Conservation (phyloP, 23 red algal species). For the Gracilaria caudata region DNA sequence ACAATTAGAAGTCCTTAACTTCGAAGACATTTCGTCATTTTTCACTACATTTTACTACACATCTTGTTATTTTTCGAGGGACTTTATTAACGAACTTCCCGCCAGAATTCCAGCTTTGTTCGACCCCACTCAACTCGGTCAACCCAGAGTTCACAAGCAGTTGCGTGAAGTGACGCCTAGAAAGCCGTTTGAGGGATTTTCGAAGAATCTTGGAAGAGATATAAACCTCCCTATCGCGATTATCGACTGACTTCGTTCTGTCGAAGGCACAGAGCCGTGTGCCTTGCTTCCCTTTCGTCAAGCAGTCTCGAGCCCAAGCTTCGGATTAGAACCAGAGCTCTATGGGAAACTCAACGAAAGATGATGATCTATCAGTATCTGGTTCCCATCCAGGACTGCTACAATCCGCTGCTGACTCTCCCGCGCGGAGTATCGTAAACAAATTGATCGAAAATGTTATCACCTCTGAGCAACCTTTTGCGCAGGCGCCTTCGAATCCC, state of each 20-base stretch:
- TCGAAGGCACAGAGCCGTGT: background rate
- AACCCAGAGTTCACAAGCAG: background rate
- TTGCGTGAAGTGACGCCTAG: background rate
- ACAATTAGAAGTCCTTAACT: background rate
- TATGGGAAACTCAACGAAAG: conserved; percentile 21
- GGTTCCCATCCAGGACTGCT: background rate
- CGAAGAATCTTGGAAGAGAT: background rate
- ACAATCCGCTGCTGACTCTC: background rate
- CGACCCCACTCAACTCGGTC: too few species aligned
- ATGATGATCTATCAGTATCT: background rate
- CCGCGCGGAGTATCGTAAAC: conserved; percentile 29
- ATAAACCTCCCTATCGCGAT: background rate
- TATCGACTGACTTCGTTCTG: background rate
- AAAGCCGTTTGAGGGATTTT: background rate
- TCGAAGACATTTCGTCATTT: conserved; percentile 2
- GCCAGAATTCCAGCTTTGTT: too few species aligned
- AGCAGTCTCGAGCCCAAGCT: background rate
- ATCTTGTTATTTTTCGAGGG: background rate
- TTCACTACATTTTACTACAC: background rate
- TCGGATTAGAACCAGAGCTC: background rate
- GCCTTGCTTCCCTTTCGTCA: background rate
- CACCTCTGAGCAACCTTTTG: background rate
- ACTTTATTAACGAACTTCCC: background rate
- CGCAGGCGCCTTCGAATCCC: background rate
- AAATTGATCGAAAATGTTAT: conserved; percentile 38